Base-by-base conservation (phyloP, 768 basidiomycete genomes). In the Artomyces pyxidatus region DNA sequence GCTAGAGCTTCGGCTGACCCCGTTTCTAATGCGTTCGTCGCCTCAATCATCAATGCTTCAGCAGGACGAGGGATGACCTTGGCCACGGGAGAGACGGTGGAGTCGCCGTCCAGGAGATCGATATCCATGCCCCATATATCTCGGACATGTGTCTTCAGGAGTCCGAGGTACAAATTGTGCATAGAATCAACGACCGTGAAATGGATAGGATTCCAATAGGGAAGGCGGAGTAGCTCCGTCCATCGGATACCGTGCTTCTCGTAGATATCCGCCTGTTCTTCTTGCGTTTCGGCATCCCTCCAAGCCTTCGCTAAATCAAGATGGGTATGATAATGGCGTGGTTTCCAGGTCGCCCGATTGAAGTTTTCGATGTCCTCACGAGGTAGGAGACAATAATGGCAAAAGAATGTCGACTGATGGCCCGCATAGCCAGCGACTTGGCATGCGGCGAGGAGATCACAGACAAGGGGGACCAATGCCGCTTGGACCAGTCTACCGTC, bases 181-280 rank as follows among this genome's bases (percentile, higher is more conserved):
- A 68, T 68, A 10, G 59, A 40, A 25, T 68, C 67, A n/a, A 65
- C 45, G 6, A 61, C 49, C 9, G 58, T 37, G 29, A 56, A 58
- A 3, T 10, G 30, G 0, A 57, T 48, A 4, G 63, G 59, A 19
- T 63, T 45, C 54, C 65, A 68, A 38, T 68, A 66, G 8, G 63
- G 57, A 9, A 68, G 57, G 2, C 56, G 26, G 3, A 63, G 55
- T 0, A 71, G 59, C n/a, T 61, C 52, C 1, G 65, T 62, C 61
- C 61, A 68, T 11, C 63, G 53, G 10, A 68, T 42, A 0, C 66
- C 64, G 37, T 54, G 53, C 1, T 41, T 25, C 1, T 59, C 45
- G 25, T n/a, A 11, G 10, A 40, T 10, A 10, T 59, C 59, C 4
- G 60, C 44, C 4, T 27, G 23, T 2, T 57, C 42, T 4, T 53